These are phyloP conservation scores for Fusarium floridanum DNA, from an alignment of 2,329 filamentous ascomycete genomes.

Conservation along the genomic window DNA sequence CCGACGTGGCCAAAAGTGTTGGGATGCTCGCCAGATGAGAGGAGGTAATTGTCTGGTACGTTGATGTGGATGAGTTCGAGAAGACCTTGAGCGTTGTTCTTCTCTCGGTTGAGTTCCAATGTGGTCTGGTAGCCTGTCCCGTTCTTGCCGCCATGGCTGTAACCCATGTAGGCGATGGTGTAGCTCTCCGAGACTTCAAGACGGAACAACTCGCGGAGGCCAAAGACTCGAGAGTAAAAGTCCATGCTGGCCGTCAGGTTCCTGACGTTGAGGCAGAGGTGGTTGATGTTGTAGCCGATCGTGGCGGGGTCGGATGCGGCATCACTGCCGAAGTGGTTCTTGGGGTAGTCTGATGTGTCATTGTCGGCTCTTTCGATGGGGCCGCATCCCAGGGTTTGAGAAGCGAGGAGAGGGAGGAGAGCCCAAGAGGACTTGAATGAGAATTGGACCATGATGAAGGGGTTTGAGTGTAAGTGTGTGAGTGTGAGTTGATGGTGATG, in stretches of 20 bases:
- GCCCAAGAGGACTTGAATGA: neutral
- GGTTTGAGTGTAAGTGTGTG: neutral
- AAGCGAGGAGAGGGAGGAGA: neutral
- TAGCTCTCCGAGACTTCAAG: constrained; percentile 45
- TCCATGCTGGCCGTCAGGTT: constrained; percentile 48
- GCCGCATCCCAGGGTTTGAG: neutral
- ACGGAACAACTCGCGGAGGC: constrained; percentile 53
- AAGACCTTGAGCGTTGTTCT: constrained; percentile 51
- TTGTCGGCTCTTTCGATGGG: neutral
- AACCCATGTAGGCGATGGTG: constrained; percentile 52
- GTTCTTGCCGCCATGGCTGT: constrained; percentile 53
- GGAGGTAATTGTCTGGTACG: constrained; percentile 33
- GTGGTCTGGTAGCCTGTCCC: constrained; percentile 54
- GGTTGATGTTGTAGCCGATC: constrained; percentile 52
- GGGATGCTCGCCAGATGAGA: constrained; percentile 36
- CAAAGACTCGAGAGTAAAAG: constrained; percentile 52
- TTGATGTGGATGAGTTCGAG: constrained; percentile 49
- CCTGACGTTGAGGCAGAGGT: constrained; percentile 49
- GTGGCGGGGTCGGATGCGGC: constrained; percentile 47
- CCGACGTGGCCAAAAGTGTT: constrained; percentile 53
- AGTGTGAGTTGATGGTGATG: neutral
- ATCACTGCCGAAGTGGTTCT: constrained; percentile 32
- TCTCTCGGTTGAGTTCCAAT: constrained; percentile 49
- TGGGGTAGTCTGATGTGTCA: constrained; percentile 8
- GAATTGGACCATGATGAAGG: neutral